Conservation (phyloP, 2,329 filamentous ascomycete genomes). For the Pseudonectria buxi region DNA sequence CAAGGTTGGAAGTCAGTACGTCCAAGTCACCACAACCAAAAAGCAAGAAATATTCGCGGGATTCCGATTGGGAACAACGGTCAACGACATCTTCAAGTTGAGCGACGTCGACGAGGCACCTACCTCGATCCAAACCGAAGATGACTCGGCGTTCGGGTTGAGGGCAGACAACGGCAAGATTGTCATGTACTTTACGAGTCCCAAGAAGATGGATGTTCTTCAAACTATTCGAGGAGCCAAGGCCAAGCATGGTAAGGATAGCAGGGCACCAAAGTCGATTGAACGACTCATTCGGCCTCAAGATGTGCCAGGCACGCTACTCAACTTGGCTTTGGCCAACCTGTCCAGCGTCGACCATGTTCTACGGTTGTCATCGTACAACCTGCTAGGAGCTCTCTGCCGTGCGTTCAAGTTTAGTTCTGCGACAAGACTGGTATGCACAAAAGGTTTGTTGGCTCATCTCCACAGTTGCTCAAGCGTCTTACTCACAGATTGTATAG, state of each 20-base stretch:
- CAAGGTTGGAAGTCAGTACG: slow-evolving; percentile 62
- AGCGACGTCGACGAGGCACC: slow-evolving; percentile 62
- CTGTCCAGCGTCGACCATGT: slow-evolving; percentile 55
- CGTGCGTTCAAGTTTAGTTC: slow-evolving; percentile 61
- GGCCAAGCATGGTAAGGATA: slow-evolving; percentile 58
- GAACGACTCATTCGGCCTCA: slow-evolving; percentile 62
- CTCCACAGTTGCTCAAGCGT: not conserved
- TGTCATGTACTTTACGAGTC: slow-evolving; percentile 65
- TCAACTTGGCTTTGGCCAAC: slow-evolving; percentile 62
- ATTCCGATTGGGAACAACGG: slow-evolving; percentile 53
- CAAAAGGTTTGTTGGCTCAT: slow-evolving; percentile 42
- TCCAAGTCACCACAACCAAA: slow-evolving; percentile 62
- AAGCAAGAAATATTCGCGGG: slow-evolving; percentile 62
- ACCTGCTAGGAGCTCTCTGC: slow-evolving; percentile 59
- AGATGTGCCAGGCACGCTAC: slow-evolving; percentile 61
- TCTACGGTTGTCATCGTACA: slow-evolving; percentile 59
- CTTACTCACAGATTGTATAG: slow-evolving; percentile 27
- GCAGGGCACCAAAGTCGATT: slow-evolving; percentile 51
- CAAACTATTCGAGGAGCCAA: slow-evolving; percentile 58
- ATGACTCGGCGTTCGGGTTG: slow-evolving; percentile 61
- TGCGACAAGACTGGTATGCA: slow-evolving; percentile 54
- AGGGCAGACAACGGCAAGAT: slow-evolving; percentile 63
- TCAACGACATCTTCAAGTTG: slow-evolving; percentile 65
- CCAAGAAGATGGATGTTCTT: slow-evolving; percentile 56
- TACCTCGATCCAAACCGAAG: slow-evolving; percentile 56